phyloP scores from a whole-genome alignment of 345 rosid species.

The Eucalyptus coolabah region DNA sequence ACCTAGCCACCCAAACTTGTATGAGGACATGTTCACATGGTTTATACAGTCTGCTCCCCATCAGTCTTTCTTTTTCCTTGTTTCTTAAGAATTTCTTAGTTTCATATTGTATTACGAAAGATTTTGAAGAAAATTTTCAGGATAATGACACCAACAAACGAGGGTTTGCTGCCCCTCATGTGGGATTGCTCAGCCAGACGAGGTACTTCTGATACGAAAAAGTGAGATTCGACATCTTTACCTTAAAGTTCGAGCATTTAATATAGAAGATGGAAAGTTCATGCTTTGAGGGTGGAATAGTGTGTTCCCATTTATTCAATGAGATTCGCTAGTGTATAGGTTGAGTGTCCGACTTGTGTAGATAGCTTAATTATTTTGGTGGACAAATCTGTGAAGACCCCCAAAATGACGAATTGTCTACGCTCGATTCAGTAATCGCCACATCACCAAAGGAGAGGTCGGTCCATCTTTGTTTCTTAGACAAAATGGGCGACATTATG shows the following conservation, averaged over 20 bases:
- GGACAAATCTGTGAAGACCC: not conserved
- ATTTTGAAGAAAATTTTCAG: not conserved
- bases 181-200: not conserved
- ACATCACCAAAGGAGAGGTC: not conserved
- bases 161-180: not conserved
- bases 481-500: not conserved
- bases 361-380: not conserved
- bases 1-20: not conserved
- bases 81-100: not conserved
- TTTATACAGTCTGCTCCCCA: not conserved
- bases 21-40: not conserved
- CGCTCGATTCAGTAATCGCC: not conserved
- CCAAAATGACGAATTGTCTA: not conserved
- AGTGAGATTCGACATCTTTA: not conserved
- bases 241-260: not conserved
- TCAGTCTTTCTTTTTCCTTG: not conserved
- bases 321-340: not conserved
- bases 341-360: not conserved
- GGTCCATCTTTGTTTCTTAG: not conserved
- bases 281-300: not conserved
- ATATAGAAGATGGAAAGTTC: not conserved
- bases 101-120: not conserved
- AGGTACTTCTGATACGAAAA: not conserved
- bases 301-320: not conserved
- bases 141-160: not conserved